Conservation (phyloP, 1,139 yeast species). For the Yamadazyma atlantica region DNA sequence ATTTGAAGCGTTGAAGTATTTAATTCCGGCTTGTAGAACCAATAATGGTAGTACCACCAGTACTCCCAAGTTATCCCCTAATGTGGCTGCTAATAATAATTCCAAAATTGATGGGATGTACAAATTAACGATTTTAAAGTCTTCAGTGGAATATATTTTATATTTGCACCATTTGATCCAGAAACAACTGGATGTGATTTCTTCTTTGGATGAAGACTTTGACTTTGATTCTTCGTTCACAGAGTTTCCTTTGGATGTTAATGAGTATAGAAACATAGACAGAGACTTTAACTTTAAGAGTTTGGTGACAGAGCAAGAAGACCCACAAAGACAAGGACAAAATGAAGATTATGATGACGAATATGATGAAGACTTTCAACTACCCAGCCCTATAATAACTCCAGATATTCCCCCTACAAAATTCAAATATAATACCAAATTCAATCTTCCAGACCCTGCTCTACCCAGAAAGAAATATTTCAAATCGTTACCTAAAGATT, state of each 20-base stretch:
- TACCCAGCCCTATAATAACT: slow-evolving; percentile 45
- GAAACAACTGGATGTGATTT: slow-evolving; percentile 41
- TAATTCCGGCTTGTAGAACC: slow-evolving; percentile 70
- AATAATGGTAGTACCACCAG: slow-evolving; percentile 12
- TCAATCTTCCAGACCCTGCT: slow-evolving; percentile 45
- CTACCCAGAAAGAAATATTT: slow-evolving; percentile 29
- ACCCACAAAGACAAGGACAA: slow-evolving; percentile 6
- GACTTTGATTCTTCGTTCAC: slow-evolving; percentile 48
- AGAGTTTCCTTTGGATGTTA: slow-evolving; percentile 54
- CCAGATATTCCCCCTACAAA: slow-evolving; percentile 40
- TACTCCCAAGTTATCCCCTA: slow-evolving; percentile 6
- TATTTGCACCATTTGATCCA: slow-evolving; percentile 62
- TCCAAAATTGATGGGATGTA: slow-evolving; percentile 65
- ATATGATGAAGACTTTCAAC: slow-evolving; percentile 20
- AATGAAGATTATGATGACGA: slow-evolving; percentile 8
- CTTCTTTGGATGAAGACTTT: slow-evolving; percentile 20
- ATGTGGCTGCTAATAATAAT: slow-evolving; percentile 14
- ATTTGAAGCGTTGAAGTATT: slow-evolving; percentile 73
- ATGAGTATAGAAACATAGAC: slow-evolving; percentile 58
- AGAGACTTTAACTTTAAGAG: slow-evolving; percentile 50
- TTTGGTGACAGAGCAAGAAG: slow-evolving; percentile 7
- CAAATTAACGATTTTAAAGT: slow-evolving; percentile 75
- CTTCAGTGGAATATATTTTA: slow-evolving; percentile 76
- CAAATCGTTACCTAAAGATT: slow-evolving; percentile 24
- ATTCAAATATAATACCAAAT: slow-evolving; percentile 26